Percentiles rank a stretch among this genome's conserved stretches.
Conservation (phyloP, 192 early-diverging fungal species). For the Chytriomyces hyalinus region DNA sequence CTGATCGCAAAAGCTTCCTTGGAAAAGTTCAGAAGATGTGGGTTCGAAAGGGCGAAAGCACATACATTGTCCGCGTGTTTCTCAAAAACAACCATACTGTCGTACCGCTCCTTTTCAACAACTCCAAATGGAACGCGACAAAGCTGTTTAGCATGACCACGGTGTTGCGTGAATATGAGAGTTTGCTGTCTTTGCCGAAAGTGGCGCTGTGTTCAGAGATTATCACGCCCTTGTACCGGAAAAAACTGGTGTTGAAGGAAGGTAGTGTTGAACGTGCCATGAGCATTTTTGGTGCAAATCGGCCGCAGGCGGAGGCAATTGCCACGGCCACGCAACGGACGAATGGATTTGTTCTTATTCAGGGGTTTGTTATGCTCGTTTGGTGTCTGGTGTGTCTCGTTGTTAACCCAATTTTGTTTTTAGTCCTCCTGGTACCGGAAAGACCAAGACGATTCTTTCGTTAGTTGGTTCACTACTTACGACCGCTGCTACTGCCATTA, state of each 20-base stretch:
- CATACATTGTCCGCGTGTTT: slow-evolving; percentile 54
- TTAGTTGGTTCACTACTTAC: slow-evolving; percentile 74
- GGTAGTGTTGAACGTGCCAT: slow-evolving; percentile 47
- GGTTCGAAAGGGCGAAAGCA: slow-evolving; percentile 49
- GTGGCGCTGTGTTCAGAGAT: slow-evolving; percentile 69
- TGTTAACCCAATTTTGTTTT: neutral
- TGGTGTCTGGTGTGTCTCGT: slow-evolving; percentile 41
- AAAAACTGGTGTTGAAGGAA: slow-evolving; percentile 30
- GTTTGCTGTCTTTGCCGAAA: slow-evolving; percentile 68
- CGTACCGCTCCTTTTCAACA: slow-evolving; percentile 32
- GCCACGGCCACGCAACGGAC: slow-evolving; percentile 63
- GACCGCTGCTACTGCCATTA: slow-evolving; percentile 31
- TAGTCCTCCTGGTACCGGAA: slow-evolving; percentile 69
- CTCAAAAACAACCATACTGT: slow-evolving; percentile 50
- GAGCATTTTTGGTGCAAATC: slow-evolving; percentile 79
- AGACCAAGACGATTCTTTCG: slow-evolving; percentile 90
- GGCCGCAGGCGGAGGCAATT: slow-evolving; percentile 89
- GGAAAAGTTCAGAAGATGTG: slow-evolving; percentile 59
- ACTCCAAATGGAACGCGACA: slow-evolving; percentile 46
- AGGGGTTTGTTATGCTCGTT: slow-evolving; percentile 61
- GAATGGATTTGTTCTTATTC: slow-evolving; percentile 86
- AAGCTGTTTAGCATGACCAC: slow-evolving; percentile 74
- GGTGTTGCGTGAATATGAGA: slow-evolving; percentile 80
- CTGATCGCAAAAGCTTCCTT: slow-evolving; percentile 53
- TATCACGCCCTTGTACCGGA: slow-evolving; percentile 55